Percentiles rank a stretch among this genome's conserved stretches.
Evolutionary conservation across 108 stramenopile species (phyloP).

Genomic region (Craspedostauros australis): DNA sequence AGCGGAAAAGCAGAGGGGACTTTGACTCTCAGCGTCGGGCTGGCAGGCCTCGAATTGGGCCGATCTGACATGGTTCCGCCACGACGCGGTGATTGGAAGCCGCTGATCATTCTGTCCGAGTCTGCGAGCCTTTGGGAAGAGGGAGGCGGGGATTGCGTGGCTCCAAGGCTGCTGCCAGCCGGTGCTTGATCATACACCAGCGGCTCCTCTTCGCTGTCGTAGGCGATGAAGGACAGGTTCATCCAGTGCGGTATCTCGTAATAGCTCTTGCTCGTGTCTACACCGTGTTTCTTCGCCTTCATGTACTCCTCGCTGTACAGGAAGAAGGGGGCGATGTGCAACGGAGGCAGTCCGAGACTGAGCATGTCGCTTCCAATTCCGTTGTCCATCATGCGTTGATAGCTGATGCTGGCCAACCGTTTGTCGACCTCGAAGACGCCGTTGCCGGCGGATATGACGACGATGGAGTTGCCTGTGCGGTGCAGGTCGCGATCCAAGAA

Average conservation of each 20-base stretch:
- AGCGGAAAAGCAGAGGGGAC: conserved; percentile 23
- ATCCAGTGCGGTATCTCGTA: conserved; percentile 89
- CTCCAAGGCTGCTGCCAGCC: conserved; percentile 9
- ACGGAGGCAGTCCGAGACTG: conserved; percentile 87
- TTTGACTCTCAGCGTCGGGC: too few relatives aligned
- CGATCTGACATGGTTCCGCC: too few relatives aligned
- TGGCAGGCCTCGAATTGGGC: too few relatives aligned
- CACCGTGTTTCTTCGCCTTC: conserved; percentile 13
- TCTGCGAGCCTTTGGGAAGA: too few relatives aligned
- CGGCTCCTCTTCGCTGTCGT: conserved; percentile 43
- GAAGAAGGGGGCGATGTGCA: conserved; percentile 97
- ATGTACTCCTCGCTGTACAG: conserved; percentile 57
- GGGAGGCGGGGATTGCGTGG: conserved; percentile 13
- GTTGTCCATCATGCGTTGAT: conserved; percentile 99
- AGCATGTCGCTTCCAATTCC: conserved; percentile 99
- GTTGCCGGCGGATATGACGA: conserved; percentile 90
- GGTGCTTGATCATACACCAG: conserved; percentile 13
- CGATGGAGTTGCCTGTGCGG: conserved; percentile 92
- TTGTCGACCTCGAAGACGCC: conserved; percentile 93
- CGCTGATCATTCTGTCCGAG: too few relatives aligned
- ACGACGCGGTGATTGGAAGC: too few relatives aligned
- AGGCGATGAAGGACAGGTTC: conserved; percentile 78
- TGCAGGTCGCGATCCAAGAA: conserved; percentile 92
- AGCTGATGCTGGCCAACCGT: conserved; percentile 88
- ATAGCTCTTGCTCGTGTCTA: conserved; percentile 34